A percentile compares a stretch with the other conserved stretches of the same genome.
Conservation (phyloP, 2,329 filamentous ascomycete species). For the Botrytis cinerea region DNA sequence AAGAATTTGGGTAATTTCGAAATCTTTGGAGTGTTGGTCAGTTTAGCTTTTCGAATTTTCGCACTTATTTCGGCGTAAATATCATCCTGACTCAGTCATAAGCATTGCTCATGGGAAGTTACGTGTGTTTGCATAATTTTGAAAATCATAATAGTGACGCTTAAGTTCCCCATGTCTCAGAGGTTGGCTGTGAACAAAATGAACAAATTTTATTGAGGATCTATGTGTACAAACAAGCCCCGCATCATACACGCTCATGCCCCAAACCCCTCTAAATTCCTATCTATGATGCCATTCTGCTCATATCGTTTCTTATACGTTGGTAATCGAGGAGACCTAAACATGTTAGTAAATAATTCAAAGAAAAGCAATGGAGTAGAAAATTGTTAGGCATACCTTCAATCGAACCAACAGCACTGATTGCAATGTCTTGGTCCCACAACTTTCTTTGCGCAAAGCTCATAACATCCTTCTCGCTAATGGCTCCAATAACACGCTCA, state of each 20-base stretch:
- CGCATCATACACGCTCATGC: slow-evolving; percentile 42
- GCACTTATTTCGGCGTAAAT: neutral
- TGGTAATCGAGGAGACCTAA: slow-evolving; percentile 67
- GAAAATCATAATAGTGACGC: neutral
- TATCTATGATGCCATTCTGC: slow-evolving; percentile 60
- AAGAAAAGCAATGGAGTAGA: neutral
- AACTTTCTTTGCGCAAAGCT: slow-evolving; percentile 91
- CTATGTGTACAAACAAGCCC: slow-evolving; percentile 42
- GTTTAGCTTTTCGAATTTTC: neutral
- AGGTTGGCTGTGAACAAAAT: slow-evolving; percentile 22
- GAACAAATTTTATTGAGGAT: slow-evolving; percentile 35
- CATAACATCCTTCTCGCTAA: slow-evolving; percentile 97
- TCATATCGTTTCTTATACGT: slow-evolving; percentile 75
- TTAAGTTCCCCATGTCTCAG: neutral
- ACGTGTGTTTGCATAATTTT: neutral
- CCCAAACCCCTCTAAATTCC: slow-evolving; percentile 28
- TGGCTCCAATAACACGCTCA: slow-evolving; percentile 83
- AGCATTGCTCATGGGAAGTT: neutral
- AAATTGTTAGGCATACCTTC: slow-evolving; percentile 59
- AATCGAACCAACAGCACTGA: slow-evolving; percentile 90
- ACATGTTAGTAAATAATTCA: slow-evolving; percentile 9
- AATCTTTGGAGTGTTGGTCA: neutral
- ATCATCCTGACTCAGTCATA: neutral
- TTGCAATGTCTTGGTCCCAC: slow-evolving; percentile 95
- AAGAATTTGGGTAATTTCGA: neutral